Evolutionary conservation across 805 yeast genomes (phyloP), one percentile per base, ranked within the genome.

Genomic region (Zygosaccharomyces bisporus): DNA sequence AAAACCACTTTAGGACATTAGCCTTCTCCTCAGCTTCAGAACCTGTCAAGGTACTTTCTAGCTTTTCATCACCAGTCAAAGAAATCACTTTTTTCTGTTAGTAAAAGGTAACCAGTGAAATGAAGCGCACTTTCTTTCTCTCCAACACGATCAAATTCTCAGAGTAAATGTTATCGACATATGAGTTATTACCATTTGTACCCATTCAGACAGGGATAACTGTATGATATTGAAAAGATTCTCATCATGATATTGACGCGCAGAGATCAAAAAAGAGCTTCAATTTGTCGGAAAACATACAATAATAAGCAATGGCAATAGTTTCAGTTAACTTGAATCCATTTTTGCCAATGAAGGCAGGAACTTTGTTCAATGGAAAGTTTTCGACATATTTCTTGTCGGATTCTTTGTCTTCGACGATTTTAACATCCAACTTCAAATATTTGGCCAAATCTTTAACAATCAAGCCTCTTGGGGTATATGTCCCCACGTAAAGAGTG

Each of bases 261-360:
- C 38, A 12, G 34, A 40, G 34, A 14, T 13, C 31, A 13, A 41
- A 20, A 34, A 41, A 23, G 23, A 18, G 6, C 39, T 33, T 24
- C 39, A 30, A 36, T 24, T 13, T 18, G n/a, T 20, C 24, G 19
- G 6, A 20, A 13, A 47, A 54, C 63, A 57, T 58, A 58, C 63
- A 46, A 73, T 83, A 80, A 64, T 73, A 62, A 52, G 73, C 55
- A 58, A 83, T 67, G 53, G 95, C 90, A 57, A 80, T 71, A 45
- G 70, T 71, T 76, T 85, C 91, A 54, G 76, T 73, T 63, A 85
- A 72, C 66, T 82, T 81, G 75, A 72, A 79, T 50, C 90, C 89
- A 64, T 83, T 77, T 61, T 83, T 81, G 47, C 86, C 89, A 64
- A 77, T 56, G 56, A 82, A 81, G 51, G 86, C 79, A 68, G 95